These are phyloP conservation scores for Dentipellis fragilis DNA, from an alignment of 768 basidiomycete genomes.

Conservation along the genomic window DNA sequence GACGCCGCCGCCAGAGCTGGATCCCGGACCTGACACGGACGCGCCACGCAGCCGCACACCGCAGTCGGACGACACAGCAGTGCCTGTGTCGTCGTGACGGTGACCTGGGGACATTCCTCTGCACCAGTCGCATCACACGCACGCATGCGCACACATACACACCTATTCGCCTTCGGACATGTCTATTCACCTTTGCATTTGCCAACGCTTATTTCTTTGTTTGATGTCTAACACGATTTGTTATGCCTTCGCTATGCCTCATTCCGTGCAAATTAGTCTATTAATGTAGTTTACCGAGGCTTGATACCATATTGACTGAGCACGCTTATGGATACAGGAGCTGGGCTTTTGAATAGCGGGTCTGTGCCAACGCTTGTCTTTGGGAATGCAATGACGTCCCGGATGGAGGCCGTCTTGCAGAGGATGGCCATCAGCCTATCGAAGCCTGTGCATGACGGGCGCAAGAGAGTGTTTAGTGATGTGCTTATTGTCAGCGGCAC, in stretches of 20 bases:
- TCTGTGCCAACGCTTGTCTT: constrained; percentile 82
- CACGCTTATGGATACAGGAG: constrained; percentile 38
- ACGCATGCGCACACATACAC: neutral
- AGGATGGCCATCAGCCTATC: constrained; percentile 90
- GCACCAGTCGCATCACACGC: too few species aligned
- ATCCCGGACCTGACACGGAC: constrained; percentile 9
- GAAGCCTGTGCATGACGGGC: constrained; percentile 46
- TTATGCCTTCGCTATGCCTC: neutral
- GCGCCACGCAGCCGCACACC: constrained; percentile 21
- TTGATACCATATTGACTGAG: constrained; percentile 59
- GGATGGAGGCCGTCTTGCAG: constrained; percentile 77
- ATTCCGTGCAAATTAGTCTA: neutral
- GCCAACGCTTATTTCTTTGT: neutral
- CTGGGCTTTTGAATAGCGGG: constrained; percentile 83
- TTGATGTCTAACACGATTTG: neutral
- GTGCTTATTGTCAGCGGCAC: neutral
- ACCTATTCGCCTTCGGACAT: neutral
- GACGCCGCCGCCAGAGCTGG: constrained; percentile 13
- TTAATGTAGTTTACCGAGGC: constrained; percentile 12
- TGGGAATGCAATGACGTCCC: constrained; percentile 95
- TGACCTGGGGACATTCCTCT: neutral
- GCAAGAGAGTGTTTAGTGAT: neutral
- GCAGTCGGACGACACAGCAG: constrained; percentile 20
- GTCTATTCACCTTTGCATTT: neutral
- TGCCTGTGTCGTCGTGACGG: constrained; percentile 17